Evolutionary conservation across 257 asterid species (phyloP), one percentile per base, ranked within the genome.

Genomic region (Nemophila menziesii): DNA sequence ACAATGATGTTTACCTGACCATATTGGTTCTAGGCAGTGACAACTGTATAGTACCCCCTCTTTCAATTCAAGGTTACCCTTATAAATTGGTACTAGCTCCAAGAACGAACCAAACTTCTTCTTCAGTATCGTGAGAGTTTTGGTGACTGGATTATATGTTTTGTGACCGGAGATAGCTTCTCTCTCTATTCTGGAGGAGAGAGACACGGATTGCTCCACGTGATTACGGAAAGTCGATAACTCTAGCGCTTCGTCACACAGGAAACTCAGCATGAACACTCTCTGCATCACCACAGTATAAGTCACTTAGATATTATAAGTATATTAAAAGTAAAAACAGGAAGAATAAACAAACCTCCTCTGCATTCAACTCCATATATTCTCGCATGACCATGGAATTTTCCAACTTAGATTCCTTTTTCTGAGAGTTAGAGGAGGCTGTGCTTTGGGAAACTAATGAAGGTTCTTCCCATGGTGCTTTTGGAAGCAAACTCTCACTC

Each of bases 381-480:
- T 90, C 94, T 62, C 71, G 81, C 16, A 54, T 41, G 65, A 81
- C 94, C 93, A 85, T 71, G 49, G 64, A 54, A 41, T 71, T 61
- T 33, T 80, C 85, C 43, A 81, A 63, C 27, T 68, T 76, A 40
- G 73, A 60, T n/a, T 64, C 68, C 46, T 51, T 79, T 58, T 40
- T 73, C 18, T 22, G 63, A 21, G 70, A 48, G 33, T 69, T 63
- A 40, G 49, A 62, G 46, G 67, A 48, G 53, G 67, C 54, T 23
- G 49, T 36, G 43, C 84, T 53, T 49, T 58, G 62, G 50, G 81
- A 33, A 52, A 72, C 81, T 65, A 96, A 90, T 11, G 86, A 67
- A 44, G 99, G 99, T 18, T 80, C 95, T 36, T 90, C 99, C 99
- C 99, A 90, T 43, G 99, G 96, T 54, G 96, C 94, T 73, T 72